phyloP scores from a whole-genome alignment of 495 filamentous ascomycete species.

The Aspergillus bridgeri region DNA sequence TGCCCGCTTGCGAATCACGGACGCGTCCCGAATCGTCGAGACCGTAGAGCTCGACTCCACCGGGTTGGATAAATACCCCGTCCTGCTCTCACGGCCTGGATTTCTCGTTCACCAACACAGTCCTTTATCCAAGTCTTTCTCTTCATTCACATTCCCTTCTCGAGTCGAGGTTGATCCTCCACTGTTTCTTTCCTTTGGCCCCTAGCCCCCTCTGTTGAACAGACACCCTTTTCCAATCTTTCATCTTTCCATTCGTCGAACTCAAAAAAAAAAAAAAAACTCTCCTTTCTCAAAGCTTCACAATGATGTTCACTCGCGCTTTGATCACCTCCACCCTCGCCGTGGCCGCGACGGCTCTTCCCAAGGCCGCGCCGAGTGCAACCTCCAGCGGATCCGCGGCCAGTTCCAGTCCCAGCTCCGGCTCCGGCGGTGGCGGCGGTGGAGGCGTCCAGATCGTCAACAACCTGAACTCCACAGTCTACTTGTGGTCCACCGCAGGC shows the following conservation, averaged over 20 bases:
- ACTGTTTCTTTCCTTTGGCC: neutral
- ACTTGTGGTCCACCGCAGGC: slow-evolving; percentile 33
- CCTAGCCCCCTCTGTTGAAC: neutral
- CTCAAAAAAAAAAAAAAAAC: too few relatives aligned
- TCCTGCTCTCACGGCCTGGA: neutral
- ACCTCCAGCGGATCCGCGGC: slow-evolving; percentile 6
- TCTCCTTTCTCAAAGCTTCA: slow-evolving; percentile 1
- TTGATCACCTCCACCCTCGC: slow-evolving; percentile 17
- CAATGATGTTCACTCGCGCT: slow-evolving; percentile 24
- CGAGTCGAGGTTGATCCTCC: neutral
- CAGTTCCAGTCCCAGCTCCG: slow-evolving; percentile 10
- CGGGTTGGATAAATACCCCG: neutral
- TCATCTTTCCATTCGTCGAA: too few relatives aligned
- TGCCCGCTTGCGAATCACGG: neutral
- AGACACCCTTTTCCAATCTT: neutral
- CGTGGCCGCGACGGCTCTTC: slow-evolving; percentile 18
- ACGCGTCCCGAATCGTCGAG: neutral
- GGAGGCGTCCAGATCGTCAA: slow-evolving; percentile 33
- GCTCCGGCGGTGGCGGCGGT: slow-evolving; percentile 7
- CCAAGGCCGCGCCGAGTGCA: neutral
- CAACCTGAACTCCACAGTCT: slow-evolving; percentile 32
- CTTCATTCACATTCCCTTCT: neutral
- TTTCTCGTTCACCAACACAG: neutral
- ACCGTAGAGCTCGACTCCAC: neutral
- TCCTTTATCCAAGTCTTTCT: neutral